phyloP scores from a whole-genome alignment of 768 basidiomycete species.

The Boletus sensibilis region DNA sequence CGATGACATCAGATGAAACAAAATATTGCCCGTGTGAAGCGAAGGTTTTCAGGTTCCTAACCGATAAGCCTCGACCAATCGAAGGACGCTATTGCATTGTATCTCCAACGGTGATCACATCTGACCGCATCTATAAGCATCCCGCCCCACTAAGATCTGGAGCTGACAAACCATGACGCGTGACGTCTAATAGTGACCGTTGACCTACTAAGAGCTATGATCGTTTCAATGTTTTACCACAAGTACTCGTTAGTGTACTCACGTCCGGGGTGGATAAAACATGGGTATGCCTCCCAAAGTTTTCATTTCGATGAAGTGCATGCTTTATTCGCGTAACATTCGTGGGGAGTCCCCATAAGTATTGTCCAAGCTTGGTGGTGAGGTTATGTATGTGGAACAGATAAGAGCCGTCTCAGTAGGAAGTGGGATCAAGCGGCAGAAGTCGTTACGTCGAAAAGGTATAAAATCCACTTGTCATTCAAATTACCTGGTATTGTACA shows the following conservation, averaged over 20 bases:
- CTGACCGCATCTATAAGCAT: not conserved
- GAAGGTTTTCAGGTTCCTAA: not conserved
- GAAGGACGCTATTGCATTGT: not conserved
- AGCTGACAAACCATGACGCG: not conserved
- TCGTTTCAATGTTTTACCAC: not conserved
- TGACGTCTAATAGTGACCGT: not conserved
- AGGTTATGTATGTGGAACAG: not conserved
- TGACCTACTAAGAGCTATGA: not conserved
- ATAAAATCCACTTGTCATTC: not conserved
- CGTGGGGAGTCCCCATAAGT: not conserved
- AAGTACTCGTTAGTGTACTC: not conserved
- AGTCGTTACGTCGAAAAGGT: not conserved
- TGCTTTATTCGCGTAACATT: not conserved
- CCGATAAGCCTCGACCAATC: not conserved
- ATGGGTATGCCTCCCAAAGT: not conserved
- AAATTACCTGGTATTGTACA: not conserved
- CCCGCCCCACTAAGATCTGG: not conserved
- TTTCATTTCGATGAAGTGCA: not conserved
- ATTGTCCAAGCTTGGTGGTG: not conserved
- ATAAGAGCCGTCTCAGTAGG: not conserved
- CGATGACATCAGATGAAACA: conserved; percentile 2
- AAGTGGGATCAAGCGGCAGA: not conserved
- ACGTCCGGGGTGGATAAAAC: not conserved
- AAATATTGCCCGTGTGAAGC: not conserved
- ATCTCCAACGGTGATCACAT: not conserved